Evolutionary conservation across 805 yeast genomes (phyloP).

Genomic region (Ascoidea tarda): DNA sequence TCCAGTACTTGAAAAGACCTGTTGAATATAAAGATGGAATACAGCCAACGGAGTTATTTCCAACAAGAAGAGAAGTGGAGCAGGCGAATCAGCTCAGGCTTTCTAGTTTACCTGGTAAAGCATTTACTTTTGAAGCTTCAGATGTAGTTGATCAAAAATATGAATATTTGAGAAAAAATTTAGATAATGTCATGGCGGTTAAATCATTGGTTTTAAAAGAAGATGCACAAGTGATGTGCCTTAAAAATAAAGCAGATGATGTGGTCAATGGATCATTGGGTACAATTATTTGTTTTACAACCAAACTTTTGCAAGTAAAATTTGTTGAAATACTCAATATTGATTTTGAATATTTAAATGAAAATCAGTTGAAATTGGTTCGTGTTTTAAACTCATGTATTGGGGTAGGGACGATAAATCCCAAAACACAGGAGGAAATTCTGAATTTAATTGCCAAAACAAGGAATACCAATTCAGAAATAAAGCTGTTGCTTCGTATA

Average conservation of each 20-base stretch:
- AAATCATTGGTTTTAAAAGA: constrained; percentile 38
- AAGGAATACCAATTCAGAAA: too few relatives aligned
- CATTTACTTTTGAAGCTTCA: constrained; percentile 28
- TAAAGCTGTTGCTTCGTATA: not conserved
- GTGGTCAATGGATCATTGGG: constrained; percentile 74
- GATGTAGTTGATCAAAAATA: constrained; percentile 36
- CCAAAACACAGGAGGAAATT: not conserved
- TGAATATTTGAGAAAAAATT: constrained; percentile 26
- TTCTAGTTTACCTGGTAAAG: constrained; percentile 27
- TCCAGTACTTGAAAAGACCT: constrained; percentile 36
- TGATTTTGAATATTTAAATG: not conserved
- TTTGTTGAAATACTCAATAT: too few relatives aligned
- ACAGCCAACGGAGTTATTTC: constrained; percentile 60
- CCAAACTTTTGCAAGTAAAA: constrained; percentile 7
- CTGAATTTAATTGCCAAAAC: too few relatives aligned
- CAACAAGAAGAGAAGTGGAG: constrained; percentile 63
- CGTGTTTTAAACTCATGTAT: not conserved
- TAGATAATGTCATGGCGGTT: constrained; percentile 51
- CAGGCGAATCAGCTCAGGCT: constrained; percentile 43
- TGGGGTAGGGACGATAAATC: not conserved
- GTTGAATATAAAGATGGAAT: constrained; percentile 40
- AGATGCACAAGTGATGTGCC: constrained; percentile 75
- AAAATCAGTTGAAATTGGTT: not conserved
- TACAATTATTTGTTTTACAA: constrained; percentile 38
- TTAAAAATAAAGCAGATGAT: constrained; percentile 58